Evolutionary conservation across 352 stramenopile species (phyloP).

Genomic region (Blastocystis sp.): DNA sequence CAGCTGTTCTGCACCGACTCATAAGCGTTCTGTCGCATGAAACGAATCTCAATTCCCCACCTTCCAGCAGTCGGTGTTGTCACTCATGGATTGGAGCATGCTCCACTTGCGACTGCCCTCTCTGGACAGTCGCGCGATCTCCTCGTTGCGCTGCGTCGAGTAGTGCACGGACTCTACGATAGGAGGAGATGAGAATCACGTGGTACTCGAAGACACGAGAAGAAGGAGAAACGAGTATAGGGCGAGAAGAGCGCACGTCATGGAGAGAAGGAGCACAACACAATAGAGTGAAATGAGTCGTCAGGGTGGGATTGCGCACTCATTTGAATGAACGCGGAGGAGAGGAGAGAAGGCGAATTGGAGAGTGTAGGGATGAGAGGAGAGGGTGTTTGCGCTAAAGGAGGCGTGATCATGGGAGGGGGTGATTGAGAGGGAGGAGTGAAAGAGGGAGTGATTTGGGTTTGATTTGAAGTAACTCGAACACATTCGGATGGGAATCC

Average conservation of each 20-base stretch:
- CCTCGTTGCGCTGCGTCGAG: constrained; percentile 26
- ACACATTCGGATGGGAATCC: too few species aligned
- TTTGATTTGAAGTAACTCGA: too few species aligned
- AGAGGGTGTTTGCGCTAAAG: too few species aligned
- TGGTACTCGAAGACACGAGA: constrained; percentile 15
- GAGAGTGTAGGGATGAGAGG: too few species aligned
- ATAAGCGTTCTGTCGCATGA: constrained; percentile 40
- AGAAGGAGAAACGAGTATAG: not conserved
- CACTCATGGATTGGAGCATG: constrained; percentile 5
- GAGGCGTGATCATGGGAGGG: too few species aligned
- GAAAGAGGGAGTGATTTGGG: too few species aligned
- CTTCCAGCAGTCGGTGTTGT: constrained; percentile 48
- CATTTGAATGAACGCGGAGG: too few species aligned
- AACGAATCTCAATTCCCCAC: not conserved
- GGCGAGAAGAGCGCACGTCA: constrained; percentile 8
- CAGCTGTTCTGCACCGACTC: constrained; percentile 9
- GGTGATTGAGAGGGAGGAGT: too few species aligned
- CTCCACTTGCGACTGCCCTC: constrained; percentile 24
- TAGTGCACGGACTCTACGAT: constrained; percentile 40
- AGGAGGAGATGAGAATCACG: not conserved
- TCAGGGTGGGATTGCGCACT: too few species aligned
- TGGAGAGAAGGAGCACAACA: too few species aligned
- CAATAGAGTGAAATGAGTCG: too few species aligned
- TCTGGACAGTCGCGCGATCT: constrained; percentile 8
- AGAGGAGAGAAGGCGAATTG: too few species aligned